Conservation (phyloP, 2,329 filamentous ascomycete species). For the Colletotrichum ledebouriae region DNA sequence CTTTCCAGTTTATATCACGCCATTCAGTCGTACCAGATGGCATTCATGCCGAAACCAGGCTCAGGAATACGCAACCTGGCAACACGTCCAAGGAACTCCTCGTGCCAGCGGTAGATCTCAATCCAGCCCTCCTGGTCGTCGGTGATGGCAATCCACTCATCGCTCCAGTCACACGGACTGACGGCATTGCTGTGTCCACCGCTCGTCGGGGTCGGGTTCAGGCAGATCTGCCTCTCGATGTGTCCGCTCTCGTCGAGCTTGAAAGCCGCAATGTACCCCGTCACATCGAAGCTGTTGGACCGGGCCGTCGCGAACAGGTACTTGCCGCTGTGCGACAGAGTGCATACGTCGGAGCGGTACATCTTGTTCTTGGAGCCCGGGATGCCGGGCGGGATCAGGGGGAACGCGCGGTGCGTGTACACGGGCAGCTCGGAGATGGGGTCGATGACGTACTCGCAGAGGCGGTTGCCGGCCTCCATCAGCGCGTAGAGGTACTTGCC, state of each 20-base stretch:
- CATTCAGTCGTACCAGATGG: conserved; percentile 85
- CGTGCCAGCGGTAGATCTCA: conserved; percentile 89
- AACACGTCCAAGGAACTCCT: conserved; percentile 83
- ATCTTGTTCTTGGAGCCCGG: conserved; percentile 64
- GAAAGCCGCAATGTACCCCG: conserved; percentile 88
- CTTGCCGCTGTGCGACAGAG: conserved; percentile 74
- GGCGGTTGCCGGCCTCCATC: conserved; percentile 89
- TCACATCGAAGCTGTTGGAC: conserved; percentile 80
- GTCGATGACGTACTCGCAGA: conserved; percentile 87
- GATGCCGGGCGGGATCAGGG: conserved; percentile 82
- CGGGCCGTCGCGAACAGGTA: conserved; percentile 90
- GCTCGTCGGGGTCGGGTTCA: conserved; percentile 88
- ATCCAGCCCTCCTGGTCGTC: conserved; percentile 90
- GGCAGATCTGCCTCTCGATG: conserved; percentile 82
- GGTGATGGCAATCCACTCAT: conserved; percentile 91
- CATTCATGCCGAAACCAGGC: conserved; percentile 96
- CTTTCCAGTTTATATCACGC: background rate
- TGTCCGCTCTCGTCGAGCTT: conserved; percentile 75
- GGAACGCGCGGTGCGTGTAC: conserved; percentile 82
- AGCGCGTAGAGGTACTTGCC: conserved; percentile 86
- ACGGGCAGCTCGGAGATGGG: conserved; percentile 79
- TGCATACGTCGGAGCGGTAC: conserved; percentile 89
- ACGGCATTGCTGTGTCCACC: conserved; percentile 92
- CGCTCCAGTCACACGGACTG: conserved; percentile 84
- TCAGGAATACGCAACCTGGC: conserved; percentile 83